Base-by-base conservation (phyloP, 331 rosid genomes). In the Pyracantha coccinea region DNA sequence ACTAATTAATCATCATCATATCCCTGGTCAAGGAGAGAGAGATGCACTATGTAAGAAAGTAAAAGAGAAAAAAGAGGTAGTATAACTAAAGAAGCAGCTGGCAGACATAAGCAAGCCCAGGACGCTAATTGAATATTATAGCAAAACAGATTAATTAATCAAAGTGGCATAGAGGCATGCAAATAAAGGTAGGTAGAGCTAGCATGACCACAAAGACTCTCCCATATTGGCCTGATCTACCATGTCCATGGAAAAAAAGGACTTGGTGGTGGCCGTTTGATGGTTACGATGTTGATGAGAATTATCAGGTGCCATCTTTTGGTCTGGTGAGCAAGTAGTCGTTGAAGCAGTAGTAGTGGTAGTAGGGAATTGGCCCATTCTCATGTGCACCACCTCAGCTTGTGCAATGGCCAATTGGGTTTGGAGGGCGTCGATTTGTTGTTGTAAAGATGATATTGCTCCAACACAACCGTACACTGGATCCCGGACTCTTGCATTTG, bases 401-500 rank as follows among this genome's bases (percentile, higher is more conserved):
- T 87, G 93, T 1, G 97, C 99, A 0, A 83, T 33, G 4, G 97
- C 97, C 68, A 94, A 57, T 62, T 94, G 97, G 25, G 96, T 83
- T 75, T 92, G 99, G 7, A 94, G 96, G 24, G 38, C 82, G 64
- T 90, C 91, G 35, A 94, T 89, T 33, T 94, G 99, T 68, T 90
- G 97, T 24, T 92, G 99, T 1, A 94, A 83, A 16, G 97, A 92
- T 2, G 99, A 92, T 45, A 94, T 94, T 58, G 99, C 97, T 73
- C 99, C 99, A 6, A 90, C 99, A 52, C 99, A 94, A 0, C 99
- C 99, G 25, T 94, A 94, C 5, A 94, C 97, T 0, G 99, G 99
- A 69, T 94, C 97, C 78, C 96, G 79, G 23, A 92, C 93, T n/a
- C 99, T 81, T 19, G 99, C 99, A 60, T 94, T 87, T 2, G 99